These are phyloP conservation scores for Trichoderma reesei DNA, from an alignment of 495 filamentous ascomycete species.

Conservation along the genomic window DNA sequence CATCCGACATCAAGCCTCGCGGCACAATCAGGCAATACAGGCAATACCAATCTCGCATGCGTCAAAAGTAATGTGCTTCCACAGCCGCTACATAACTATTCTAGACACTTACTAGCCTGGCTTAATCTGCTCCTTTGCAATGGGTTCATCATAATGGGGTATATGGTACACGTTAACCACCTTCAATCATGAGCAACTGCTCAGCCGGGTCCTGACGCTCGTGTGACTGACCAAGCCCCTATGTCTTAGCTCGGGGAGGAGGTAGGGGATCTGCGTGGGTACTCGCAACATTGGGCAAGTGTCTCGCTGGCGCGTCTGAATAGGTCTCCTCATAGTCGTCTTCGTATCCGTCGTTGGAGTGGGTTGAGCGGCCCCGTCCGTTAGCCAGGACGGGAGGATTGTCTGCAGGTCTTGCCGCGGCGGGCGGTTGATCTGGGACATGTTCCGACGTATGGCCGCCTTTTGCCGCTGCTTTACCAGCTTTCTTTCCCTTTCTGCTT, in stretches of 20 bases:
- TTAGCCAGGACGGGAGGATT: not conserved
- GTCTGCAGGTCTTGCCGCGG: not conserved
- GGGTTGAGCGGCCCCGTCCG: not conserved
- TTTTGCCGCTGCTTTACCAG: conserved; percentile 48
- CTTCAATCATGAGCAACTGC: not conserved
- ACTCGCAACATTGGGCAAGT: not conserved
- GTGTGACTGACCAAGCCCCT: not conserved
- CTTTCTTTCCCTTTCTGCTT: conserved; percentile 61
- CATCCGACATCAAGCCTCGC: too few species aligned
- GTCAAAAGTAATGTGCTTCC: too few species aligned
- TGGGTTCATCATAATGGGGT: not conserved
- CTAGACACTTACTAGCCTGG: too few species aligned
- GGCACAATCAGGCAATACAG: too few species aligned
- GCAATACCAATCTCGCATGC: too few species aligned
- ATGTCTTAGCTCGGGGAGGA: not conserved
- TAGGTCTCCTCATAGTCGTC: conserved; percentile 2
- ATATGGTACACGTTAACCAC: not conserved
- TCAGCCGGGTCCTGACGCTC: not conserved
- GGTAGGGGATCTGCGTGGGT: not conserved
- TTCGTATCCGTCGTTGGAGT: conserved; percentile 5
- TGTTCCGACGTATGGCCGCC: conserved; percentile 24
- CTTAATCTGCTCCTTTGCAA: not conserved
- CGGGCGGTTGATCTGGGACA: not conserved
- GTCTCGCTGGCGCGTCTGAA: not conserved
- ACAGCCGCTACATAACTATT: too few species aligned